Base-by-base conservation (phyloP, 2,329 filamentous ascomycete genomes). In the Monosporascus sp. region DNA sequence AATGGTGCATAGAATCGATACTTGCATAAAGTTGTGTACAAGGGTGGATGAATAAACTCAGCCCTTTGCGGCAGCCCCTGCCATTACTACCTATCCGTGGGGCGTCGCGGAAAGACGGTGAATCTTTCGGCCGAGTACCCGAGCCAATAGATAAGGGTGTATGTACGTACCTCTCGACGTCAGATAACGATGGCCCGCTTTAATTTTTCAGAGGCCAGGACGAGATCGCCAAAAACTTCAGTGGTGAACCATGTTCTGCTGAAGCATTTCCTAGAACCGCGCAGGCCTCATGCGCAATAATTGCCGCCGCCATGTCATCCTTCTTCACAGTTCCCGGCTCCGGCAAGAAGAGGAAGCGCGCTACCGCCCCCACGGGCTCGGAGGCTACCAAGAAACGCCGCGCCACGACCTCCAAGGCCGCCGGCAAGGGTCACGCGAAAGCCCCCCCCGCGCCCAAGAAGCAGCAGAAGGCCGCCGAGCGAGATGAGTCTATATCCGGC, bases 291-390 rank as follows among this genome's bases (percentile, higher is more conserved):
- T 24, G 22, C 20, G 42, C 42, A 44, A 22, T 38, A 50, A 50
- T 46, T 38, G 42, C 24, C 22, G 24, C 24, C 24, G 20, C 42
- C 25, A 27, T 96, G 92, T 96, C 93, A 65, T 96, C 92, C 39
- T 99, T 97, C 74, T 99, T 99, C 74, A 96, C 92, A 49, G 77
- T 87, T 39, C 91, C 94, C 6, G 88, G 88, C 41, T 87, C 88
- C 49, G 88, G 93, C 67, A 90, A 89, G 75, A 97, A 97, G 80
- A 81, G 94, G 64, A 97, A 97, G 79, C 82, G 92, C 56, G 65
- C 76, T 6, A 70, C 75, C 52, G 77, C 79, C 25, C 67, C 74
- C 17, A 27, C 42, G 2, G n/a, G 22, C 14, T 46, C 42, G 22
- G 78, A 83, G 49, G 71, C 70, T 6, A 79, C 83, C 2, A 84